A percentile compares a stretch with the other conserved stretches of the same genome.
Evolutionary conservation across 768 basidiomycete genomes (phyloP).

Genomic region (Psilocybe cyanescens): DNA sequence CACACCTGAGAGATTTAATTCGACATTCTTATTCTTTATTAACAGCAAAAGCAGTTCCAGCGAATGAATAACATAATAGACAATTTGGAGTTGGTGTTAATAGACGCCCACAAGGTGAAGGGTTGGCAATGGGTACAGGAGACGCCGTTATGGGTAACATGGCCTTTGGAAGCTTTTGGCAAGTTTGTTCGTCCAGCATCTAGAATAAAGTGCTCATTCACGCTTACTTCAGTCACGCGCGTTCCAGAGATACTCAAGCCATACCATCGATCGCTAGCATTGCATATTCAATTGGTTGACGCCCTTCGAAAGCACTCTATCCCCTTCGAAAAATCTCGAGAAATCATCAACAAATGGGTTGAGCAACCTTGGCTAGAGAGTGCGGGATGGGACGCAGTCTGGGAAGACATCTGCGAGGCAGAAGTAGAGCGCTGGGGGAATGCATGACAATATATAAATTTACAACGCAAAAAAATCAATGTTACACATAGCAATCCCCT

Average conservation of each 20-base stretch:
- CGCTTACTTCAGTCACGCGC: conserved; percentile 41
- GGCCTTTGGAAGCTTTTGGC: conserved; percentile 85
- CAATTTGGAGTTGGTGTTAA: conserved; percentile 61
- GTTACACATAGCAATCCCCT: conserved; percentile 11
- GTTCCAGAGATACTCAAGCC: conserved; percentile 59
- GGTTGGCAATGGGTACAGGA: conserved; percentile 72
- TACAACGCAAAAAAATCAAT: conserved; percentile 17
- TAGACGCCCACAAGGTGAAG: conserved; percentile 72
- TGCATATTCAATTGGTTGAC: conserved; percentile 59
- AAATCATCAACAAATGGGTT: conserved; percentile 66
- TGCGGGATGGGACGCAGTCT: conserved; percentile 67
- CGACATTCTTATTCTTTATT: neutral
- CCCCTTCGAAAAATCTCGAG: conserved; percentile 71
- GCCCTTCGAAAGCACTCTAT: conserved; percentile 65
- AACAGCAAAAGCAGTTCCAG: conserved; percentile 71
- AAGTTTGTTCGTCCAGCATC: conserved; percentile 17
- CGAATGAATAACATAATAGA: conserved; percentile 69
- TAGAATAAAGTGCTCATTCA: neutral
- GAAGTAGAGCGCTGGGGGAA: conserved; percentile 75
- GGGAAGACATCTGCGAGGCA: conserved; percentile 80
- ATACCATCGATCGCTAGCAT: conserved; percentile 68
- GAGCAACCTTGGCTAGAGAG: conserved; percentile 72
- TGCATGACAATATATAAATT: conserved; percentile 15
- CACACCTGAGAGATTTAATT: neutral
- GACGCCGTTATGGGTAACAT: conserved; percentile 82